Evolutionary conservation across 495 filamentous ascomycete genomes (phyloP).

Genomic region (Xylaria flabelliformis): DNA sequence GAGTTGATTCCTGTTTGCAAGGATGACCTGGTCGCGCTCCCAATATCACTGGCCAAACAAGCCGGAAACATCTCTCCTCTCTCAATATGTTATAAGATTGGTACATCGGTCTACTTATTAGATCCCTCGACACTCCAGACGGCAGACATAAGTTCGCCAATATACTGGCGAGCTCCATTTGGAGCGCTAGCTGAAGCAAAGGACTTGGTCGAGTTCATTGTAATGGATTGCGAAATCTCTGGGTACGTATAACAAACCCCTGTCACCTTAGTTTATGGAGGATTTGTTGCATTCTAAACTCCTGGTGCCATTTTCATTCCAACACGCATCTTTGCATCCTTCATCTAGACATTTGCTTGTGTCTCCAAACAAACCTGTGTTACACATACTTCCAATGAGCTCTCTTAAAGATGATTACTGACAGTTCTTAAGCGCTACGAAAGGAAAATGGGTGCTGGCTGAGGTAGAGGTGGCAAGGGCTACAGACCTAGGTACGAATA

Average conservation of each 20-base stretch:
- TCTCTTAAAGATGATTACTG: not conserved
- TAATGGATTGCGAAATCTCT: constrained; percentile 90
- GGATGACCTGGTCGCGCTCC: constrained; percentile 93
- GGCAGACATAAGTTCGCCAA: constrained; percentile 76
- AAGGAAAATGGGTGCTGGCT: constrained; percentile 82
- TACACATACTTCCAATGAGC: too few species aligned
- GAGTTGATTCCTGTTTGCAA: constrained; percentile 94
- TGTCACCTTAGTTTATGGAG: not conserved
- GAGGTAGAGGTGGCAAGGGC: constrained; percentile 88
- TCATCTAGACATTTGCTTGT: not conserved
- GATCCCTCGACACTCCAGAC: constrained; percentile 92
- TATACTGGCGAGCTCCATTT: constrained; percentile 92
- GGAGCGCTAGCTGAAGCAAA: constrained; percentile 79
- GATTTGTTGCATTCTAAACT: not conserved
- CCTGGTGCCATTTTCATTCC: not conserved
- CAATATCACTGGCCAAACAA: constrained; percentile 81
- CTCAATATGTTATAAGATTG: constrained; percentile 84
- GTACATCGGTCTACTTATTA: constrained; percentile 85
- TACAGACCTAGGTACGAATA: constrained; percentile 86
- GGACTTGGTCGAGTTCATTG: constrained; percentile 87
- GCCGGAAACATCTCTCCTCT: constrained; percentile 88
- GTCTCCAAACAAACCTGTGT: not conserved
- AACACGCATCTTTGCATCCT: not conserved
- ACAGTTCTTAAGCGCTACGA: constrained; percentile 41
- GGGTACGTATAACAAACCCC: constrained; percentile 53